These are phyloP conservation scores for Tuber borchii DNA, from an alignment of 495 filamentous ascomycete genomes.

Conservation along the genomic window DNA sequence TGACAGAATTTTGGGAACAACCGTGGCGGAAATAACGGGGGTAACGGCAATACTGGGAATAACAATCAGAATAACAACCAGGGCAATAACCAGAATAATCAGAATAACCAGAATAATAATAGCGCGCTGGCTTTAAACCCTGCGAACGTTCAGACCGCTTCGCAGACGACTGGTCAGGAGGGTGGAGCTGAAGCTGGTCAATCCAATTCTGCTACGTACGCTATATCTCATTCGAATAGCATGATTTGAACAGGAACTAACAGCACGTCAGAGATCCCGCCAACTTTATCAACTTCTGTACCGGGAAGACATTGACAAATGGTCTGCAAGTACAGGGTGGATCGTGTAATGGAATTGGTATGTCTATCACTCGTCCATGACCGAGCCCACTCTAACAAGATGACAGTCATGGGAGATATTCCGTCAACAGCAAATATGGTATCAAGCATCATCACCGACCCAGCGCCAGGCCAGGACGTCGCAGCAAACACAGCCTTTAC, in stretches of 20 bases:
- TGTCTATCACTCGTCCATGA: neutral
- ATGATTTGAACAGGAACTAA: neutral
- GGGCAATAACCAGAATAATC: neutral
- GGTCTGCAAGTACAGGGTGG: constrained; percentile 57
- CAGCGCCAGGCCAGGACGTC: constrained; percentile 49
- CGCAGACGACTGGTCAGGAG: constrained; percentile 30
- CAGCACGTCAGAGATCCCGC: constrained; percentile 40
- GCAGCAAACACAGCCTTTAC: constrained; percentile 51
- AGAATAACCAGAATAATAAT: constrained; percentile 6
- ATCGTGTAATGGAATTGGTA: constrained; percentile 64
- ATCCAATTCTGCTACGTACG: constrained; percentile 22
- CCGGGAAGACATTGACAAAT: constrained; percentile 62
- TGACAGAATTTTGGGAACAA: constrained; percentile 14
- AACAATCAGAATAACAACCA: constrained; percentile 10
- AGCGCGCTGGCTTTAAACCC: constrained; percentile 28
- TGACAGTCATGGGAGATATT: constrained; percentile 60
- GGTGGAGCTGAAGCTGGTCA: constrained; percentile 30
- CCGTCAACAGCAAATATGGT: constrained; percentile 59
- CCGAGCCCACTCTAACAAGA: constrained; percentile 16
- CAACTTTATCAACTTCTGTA: constrained; percentile 68
- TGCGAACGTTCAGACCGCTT: constrained; percentile 38
- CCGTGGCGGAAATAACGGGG: constrained; percentile 9
- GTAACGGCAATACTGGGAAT: constrained; percentile 9
- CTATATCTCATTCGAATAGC: constrained; percentile 2
- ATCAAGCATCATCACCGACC: constrained; percentile 57